Evolutionary conservation across 1,284 basidiomycete genomes (phyloP).

Genomic region (Fomitopsis schrenkii): DNA sequence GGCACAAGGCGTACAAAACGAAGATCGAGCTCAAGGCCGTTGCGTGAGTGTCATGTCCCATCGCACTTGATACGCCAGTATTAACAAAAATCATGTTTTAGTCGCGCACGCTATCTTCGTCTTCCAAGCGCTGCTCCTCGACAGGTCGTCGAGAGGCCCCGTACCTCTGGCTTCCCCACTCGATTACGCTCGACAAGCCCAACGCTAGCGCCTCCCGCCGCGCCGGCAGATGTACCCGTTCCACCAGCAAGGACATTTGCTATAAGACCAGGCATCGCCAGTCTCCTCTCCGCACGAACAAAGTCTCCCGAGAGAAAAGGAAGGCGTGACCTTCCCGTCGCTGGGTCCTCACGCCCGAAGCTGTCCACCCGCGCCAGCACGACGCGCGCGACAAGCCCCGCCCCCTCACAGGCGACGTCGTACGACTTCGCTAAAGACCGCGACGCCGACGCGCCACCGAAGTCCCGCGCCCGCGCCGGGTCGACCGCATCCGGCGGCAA

Average conservation of each 20-base stretch:
- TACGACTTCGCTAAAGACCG: constrained; percentile 25
- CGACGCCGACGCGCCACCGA: constrained; percentile 11
- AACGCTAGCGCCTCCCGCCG: constrained; percentile 24
- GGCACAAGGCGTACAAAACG: constrained; percentile 61
- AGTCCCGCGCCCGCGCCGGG: constrained; percentile 4
- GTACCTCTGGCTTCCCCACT: constrained; percentile 21
- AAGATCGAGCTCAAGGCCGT: constrained; percentile 76
- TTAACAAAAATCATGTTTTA: constrained; percentile 24
- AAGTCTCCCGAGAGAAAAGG: constrained; percentile 32
- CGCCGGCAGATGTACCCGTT: constrained; percentile 15
- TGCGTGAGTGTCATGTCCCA: constrained; percentile 50
- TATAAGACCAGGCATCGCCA: constrained; percentile 33
- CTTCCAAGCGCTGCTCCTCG: constrained; percentile 45
- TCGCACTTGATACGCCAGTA: background rate
- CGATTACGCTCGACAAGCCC: constrained; percentile 21
- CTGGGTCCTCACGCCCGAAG: constrained; percentile 15
- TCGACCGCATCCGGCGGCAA: constrained; percentile 20
- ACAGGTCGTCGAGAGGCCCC: constrained; percentile 13
- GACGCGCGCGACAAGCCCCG: constrained; percentile 27
- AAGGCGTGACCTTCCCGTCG: constrained; percentile 12
- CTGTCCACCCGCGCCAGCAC: constrained; percentile 23
- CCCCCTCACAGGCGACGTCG: constrained; percentile 32
- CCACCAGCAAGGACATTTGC: constrained; percentile 23
- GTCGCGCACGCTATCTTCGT: constrained; percentile 66
- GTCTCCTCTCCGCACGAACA: constrained; percentile 28